These are phyloP conservation scores for Rhynchosporium secalis DNA, from an alignment of 2,329 filamentous ascomycete species.

Conservation along the genomic window DNA sequence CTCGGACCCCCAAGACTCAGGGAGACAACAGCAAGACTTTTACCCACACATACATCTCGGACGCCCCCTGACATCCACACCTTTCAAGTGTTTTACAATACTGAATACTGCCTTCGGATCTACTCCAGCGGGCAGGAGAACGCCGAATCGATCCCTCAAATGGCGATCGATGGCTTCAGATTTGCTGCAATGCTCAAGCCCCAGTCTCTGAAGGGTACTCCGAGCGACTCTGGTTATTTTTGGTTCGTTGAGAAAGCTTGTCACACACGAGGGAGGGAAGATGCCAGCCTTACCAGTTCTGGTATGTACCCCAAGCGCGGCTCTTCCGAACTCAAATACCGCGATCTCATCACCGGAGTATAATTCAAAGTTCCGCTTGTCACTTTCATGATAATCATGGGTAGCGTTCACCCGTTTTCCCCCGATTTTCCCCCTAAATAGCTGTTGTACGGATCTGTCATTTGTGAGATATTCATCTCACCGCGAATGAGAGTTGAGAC, in stretches of 20 bases:
- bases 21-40: too few species aligned
- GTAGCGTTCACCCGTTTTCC: constrained; percentile 1
- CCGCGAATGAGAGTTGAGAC: background rate
- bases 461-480: background rate
- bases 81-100: background rate
- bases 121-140: background rate
- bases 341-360: constrained; percentile 4
- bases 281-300: constrained; percentile 2
- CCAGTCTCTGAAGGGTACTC: background rate
- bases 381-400: constrained; percentile 1
- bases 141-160: background rate
- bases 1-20: too few species aligned
- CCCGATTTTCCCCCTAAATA: background rate
- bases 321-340: background rate
- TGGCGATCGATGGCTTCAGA: background rate
- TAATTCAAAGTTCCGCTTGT: background rate
- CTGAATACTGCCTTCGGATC: constrained; percentile 1
- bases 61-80: too few species aligned
- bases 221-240: background rate
- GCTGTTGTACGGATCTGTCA: background rate
- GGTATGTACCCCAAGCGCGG: background rate
- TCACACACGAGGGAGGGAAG: constrained; percentile 5
- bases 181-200: background rate
- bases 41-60: too few species aligned
- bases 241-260: background rate